Evolutionary conservation across 352 stramenopile genomes (phyloP), one percentile per base, ranked within the genome.

Genomic region (Phytophthora chlamydospora): DNA sequence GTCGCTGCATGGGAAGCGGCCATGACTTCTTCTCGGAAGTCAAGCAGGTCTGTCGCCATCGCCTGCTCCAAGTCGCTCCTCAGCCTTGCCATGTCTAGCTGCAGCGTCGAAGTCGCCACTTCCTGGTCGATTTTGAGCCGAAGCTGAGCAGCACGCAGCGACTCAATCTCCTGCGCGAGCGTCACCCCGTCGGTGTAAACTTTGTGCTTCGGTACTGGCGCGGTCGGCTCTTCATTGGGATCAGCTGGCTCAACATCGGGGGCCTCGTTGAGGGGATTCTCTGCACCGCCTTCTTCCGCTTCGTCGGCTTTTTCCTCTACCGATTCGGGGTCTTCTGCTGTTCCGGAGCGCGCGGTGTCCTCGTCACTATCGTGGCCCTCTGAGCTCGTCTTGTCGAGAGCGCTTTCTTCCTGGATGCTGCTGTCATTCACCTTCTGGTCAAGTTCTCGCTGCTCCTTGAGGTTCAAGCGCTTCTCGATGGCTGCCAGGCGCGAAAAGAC

Each of bases 41-140:
- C 66, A 19, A 66, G 46, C 12, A 90, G 44, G 27, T 83, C 64
- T 4, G 65, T 38, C 19, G 66, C 59, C 14, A 78, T 64, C 19
- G 68, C 38, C 2, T 68, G 43, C 8, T 76, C 53, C 35, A 88
- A 24, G n/a, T 85, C 71, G n/a, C 58, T 66, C 0, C 66, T 51
- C 17, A 87, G n/a, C 2, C 49, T 66, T 17, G 75, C 63, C 36
- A 89, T 57, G 1, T 85, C 74, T 8, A 88, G 49, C 17, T 75
- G 70, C 17, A 80, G 66, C 51, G 46, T 53, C 5, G 78, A 78
- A 40, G 76, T 57, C 1, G 66, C 58, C 27, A 84, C 36, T 21
- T 90, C 78, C n/a, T 87, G 78, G 36, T 83, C 58, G 38, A 90
- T 84, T 49, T 87, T 76, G n/a, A 85, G 65, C 0, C 80, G 74